phyloP scores from a whole-genome alignment of 2,329 filamentous ascomycete species.

The Septoria linicola region DNA sequence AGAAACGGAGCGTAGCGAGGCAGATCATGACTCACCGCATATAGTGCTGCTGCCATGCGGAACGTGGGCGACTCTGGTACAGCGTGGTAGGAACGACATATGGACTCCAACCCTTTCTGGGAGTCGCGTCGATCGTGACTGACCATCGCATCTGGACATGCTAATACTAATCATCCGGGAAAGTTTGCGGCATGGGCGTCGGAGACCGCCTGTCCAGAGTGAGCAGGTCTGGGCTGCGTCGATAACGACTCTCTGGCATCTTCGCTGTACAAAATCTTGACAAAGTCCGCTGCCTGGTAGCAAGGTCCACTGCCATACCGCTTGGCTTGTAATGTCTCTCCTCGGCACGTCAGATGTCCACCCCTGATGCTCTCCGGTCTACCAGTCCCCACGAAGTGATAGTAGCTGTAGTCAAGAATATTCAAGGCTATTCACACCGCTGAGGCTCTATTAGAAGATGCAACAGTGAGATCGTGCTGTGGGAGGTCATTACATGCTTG shows the following conservation, averaged over 20 bases:
- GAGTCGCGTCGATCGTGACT: constrained; percentile 51
- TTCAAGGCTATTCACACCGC: constrained; percentile 14
- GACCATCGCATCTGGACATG: constrained; percentile 68
- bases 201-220: background rate
- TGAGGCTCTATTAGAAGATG: background rate
- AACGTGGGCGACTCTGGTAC: constrained; percentile 3
- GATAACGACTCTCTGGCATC: constrained; percentile 2
- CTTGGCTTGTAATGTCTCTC: constrained; percentile 15
- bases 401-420: constrained; percentile 10
- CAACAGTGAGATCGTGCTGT: background rate
- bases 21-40: background rate
- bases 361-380: constrained; percentile 7
- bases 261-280: constrained; percentile 12
- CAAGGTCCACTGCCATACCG: constrained; percentile 8
- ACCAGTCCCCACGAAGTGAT: constrained; percentile 17
- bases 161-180: constrained; percentile 40
- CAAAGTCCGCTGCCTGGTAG: constrained; percentile 8
- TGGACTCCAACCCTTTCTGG: constrained; percentile 41
- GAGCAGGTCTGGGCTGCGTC: background rate
- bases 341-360: constrained; percentile 13
- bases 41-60: constrained; percentile 5
- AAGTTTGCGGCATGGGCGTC: constrained; percentile 14
- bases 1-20: background rate
- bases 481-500: constrained; percentile 14
- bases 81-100: constrained; percentile 10